phyloP scores from a whole-genome alignment of 1,139 yeast species.

The Kodamaea anthophila region DNA sequence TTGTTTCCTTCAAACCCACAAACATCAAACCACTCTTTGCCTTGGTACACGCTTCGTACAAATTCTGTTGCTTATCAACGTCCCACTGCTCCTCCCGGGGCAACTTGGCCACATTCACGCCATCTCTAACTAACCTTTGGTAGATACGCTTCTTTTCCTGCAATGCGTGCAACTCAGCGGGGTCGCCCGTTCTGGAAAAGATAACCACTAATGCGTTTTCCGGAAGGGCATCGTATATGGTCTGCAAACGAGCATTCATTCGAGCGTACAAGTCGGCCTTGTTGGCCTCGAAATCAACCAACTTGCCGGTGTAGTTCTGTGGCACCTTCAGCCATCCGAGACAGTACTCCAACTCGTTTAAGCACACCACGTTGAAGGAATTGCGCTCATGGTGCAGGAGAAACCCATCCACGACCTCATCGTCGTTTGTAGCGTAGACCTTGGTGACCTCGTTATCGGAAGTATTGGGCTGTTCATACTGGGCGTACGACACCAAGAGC shows the following conservation, averaged over 20 bases:
- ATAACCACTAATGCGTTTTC: slow-evolving; percentile 54
- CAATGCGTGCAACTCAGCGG: slow-evolving; percentile 45
- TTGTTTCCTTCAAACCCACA: slow-evolving; percentile 19
- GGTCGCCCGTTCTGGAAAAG: slow-evolving; percentile 60
- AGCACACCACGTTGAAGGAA: slow-evolving; percentile 47
- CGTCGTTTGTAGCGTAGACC: slow-evolving; percentile 50
- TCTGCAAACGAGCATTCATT: slow-evolving; percentile 40
- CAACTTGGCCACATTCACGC: slow-evolving; percentile 35
- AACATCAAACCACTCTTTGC: slow-evolving; percentile 58
- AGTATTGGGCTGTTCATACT: slow-evolving; percentile 9
- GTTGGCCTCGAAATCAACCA: slow-evolving; percentile 5
- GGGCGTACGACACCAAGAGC: slow-evolving; percentile 33
- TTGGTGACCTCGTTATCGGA: slow-evolving; percentile 20
- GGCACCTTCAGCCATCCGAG: slow-evolving; percentile 19
- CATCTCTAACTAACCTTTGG: slow-evolving; percentile 32
- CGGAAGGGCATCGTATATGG: slow-evolving; percentile 51
- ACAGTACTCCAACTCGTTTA: slow-evolving; percentile 55
- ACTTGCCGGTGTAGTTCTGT: slow-evolving; percentile 8
- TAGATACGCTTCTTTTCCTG: slow-evolving; percentile 33
- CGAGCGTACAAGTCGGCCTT: slow-evolving; percentile 5
- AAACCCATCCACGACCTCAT: slow-evolving; percentile 45
- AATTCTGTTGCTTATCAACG: slow-evolving; percentile 35
- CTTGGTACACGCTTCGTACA: slow-evolving; percentile 33
- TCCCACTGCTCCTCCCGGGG: slow-evolving; percentile 47
- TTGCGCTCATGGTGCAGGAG: slow-evolving; percentile 26